Evolutionary conservation across 2,329 filamentous ascomycete genomes (phyloP), one percentile per base, ranked within the genome.

Genomic region (Penicillium sp.): DNA sequence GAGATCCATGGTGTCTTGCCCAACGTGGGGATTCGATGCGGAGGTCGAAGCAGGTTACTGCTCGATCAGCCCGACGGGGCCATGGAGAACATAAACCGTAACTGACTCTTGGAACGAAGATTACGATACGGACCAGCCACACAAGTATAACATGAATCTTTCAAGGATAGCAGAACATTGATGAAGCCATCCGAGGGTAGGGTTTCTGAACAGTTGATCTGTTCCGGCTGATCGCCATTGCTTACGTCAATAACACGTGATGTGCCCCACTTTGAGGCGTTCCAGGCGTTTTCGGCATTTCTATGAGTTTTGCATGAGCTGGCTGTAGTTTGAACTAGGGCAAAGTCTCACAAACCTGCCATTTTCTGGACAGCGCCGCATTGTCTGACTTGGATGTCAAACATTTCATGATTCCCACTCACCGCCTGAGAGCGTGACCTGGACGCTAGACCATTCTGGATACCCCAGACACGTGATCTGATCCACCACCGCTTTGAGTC

Each of bases 1-100:
- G 40, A 71, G 65, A 51, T 82, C 77, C 78, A 82, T 82, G 35
- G 47, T 52, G 52, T 41, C 31, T 18, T 20, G 32, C 32, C 45
- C n/a, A 28, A 42, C 39, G n/a, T n/a, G 39, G 44, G 39, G 31
- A 36, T 35, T 45, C 39, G 48, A 51, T 47, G 56, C 54, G 57
- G 50, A 55, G n/a, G 55, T 38, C 44, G 44, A 40, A 51, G 38
- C 37, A 52, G 37, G 45, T 60, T 57, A 57, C 57, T 54, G 52
- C 51, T 41, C 42, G 31, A 46, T 41, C 30, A 48, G 33, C 35
- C 36, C 35, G 35, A 44, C 28, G 52, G 40, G 50, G 53, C 51
- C 57, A 61, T 60, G 50, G 27, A 41, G 49, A 44, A 20, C 12
- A 23, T 20, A 12, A n/a, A 15, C n/a, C 23, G 6, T 9, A 9